Base-by-base conservation (phyloP, 768 basidiomycete genomes). In the Agaricus bisporus region DNA sequence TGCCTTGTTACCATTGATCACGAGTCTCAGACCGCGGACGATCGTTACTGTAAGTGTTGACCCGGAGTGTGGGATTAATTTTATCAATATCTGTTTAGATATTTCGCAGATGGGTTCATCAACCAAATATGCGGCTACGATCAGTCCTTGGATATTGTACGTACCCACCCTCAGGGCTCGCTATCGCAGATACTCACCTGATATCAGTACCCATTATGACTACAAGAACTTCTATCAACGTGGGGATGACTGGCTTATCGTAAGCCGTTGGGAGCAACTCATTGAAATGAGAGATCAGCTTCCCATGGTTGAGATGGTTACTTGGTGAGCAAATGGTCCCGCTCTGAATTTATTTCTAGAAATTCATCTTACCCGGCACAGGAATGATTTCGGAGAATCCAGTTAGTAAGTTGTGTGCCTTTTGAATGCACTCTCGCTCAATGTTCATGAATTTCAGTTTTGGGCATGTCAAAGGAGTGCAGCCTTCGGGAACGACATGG, bases 311-410 rank as follows among this genome's bases (percentile, higher is more conserved):
- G 85, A 89, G 69, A 77, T 89, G 69, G 70, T 82, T 41, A 87
- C 81, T 46, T 91, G 86, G 87, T 77, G 57, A 36, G 68, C 48
- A 15, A 25, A 35, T 43, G 4, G 41, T 35, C 17, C 26, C 9
- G 41, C 15, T 36, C 25, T 28, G 22, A 14, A 28, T 10, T 9
- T n/a, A n/a, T 35, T 22, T 29, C 51, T 32, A 46, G 37, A 28
- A 20, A 43, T 43, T 18, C 41, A 43, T 32, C 35, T 41, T 15
- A 14, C 22, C 25, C 25, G 43, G 41, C 22, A 7, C 41, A 79
- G 78, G 76, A 91, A 91, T 68, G 85, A 89, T 63, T 89, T 75
- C 58, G 86, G 86, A 58, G 88, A 91, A 70, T 85, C 85, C 0
- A 79, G 83, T 61, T 88, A 91, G 76, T 78, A 60, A 46, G 72